Evolutionary conservation across 768 basidiomycete genomes (phyloP).

Genomic region (Myochromella boudieri): DNA sequence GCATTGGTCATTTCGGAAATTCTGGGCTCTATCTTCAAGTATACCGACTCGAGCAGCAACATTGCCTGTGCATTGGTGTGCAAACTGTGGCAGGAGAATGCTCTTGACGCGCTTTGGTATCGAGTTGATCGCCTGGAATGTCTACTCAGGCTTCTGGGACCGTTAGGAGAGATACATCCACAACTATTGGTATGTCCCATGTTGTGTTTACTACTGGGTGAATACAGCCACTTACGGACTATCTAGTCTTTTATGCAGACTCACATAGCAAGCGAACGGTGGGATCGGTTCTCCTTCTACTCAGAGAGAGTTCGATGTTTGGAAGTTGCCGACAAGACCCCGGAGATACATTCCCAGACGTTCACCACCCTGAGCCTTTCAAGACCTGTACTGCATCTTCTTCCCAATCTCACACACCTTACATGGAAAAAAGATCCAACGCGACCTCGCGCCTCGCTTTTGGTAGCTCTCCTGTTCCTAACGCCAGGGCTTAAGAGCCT

Average conservation of each 20-base stretch:
- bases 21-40: conserved; percentile 16
- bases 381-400: conserved; percentile 12
- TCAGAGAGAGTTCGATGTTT: conserved; percentile 22
- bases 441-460: conserved; percentile 9
- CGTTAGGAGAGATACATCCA: conserved; percentile 6
- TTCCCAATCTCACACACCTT: conserved; percentile 18
- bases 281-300: conserved; percentile 21
- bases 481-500: conserved; percentile 11
- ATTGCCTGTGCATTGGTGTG: conserved; percentile 18
- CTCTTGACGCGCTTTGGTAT: conserved; percentile 21
- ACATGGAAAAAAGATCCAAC: conserved; percentile 12
- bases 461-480: conserved; percentile 13
- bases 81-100: conserved; percentile 19
- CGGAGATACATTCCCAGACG: conserved; percentile 6
- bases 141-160: conserved; percentile 18
- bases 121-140: conserved; percentile 18
- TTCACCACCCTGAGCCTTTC: conserved; percentile 12
- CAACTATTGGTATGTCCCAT: conserved; percentile 4
- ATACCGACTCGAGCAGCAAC: conserved; percentile 9
- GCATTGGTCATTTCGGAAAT: conserved; percentile 21
- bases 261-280: conserved; percentile 16
- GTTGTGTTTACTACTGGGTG: background rate
- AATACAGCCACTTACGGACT: background rate
- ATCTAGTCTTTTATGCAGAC: conserved; percentile 11
- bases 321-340: conserved; percentile 13